phyloP scores from a whole-genome alignment of 2,329 filamentous ascomycete species.

The Aspergillus ruber region DNA sequence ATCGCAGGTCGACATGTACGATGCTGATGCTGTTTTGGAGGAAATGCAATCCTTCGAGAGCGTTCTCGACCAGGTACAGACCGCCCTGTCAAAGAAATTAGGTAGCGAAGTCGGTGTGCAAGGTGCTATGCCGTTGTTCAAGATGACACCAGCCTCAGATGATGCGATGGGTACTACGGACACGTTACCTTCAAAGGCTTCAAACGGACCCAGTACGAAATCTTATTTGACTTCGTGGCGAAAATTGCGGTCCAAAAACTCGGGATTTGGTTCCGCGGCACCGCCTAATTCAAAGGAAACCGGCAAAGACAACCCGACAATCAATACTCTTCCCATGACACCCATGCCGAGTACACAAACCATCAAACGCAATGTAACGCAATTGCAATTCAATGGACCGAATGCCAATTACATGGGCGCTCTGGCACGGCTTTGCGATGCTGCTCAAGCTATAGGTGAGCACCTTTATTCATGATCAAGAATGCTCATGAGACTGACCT shows the following conservation, averaged over 20 bases:
- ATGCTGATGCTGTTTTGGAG: conserved; percentile 85
- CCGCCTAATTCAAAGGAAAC: conserved; percentile 37
- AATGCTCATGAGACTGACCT: not conserved
- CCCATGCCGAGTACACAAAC: conserved; percentile 54
- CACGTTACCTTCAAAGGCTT: conserved; percentile 41
- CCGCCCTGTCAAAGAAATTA: conserved; percentile 69
- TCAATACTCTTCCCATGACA: conserved; percentile 76
- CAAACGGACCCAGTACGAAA: conserved; percentile 61
- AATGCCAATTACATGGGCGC: conserved; percentile 88
- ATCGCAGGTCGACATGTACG: conserved; percentile 74
- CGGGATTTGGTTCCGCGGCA: conserved; percentile 50
- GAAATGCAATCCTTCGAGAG: conserved; percentile 88
- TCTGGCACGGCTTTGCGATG: conserved; percentile 84
- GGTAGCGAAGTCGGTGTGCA: conserved; percentile 90
- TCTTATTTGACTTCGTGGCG: conserved; percentile 81
- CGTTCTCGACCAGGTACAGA: conserved; percentile 79
- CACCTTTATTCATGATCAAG: not conserved
- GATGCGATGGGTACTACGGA: conserved; percentile 34
- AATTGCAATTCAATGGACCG: conserved; percentile 69
- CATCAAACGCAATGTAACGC: conserved; percentile 63
- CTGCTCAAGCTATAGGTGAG: conserved; percentile 83
- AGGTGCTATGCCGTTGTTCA: conserved; percentile 66
- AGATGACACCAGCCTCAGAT: conserved; percentile 49
- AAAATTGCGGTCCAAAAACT: conserved; percentile 83
- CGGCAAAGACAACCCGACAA: conserved; percentile 56